Percentiles rank a stretch among this genome's conserved stretches.
phyloP scores from a whole-genome alignment of 345 rosid species.

The Cardamine occulta region DNA sequence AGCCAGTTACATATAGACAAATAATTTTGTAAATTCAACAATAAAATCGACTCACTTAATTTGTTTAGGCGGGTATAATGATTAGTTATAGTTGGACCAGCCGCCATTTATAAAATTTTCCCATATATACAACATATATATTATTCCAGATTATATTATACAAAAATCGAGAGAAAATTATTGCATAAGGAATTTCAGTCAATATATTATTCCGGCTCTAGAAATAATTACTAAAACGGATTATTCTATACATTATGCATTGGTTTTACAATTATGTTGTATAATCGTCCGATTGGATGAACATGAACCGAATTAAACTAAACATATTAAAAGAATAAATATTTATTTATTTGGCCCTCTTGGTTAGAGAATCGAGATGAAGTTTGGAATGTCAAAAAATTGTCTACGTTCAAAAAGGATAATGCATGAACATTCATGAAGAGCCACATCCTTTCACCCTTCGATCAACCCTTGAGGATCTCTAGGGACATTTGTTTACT shows the following conservation, averaged over 20 bases:
- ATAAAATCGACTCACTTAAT: too few relatives aligned
- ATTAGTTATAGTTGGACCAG: slow-evolving; percentile 23
- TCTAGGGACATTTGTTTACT: slow-evolving; percentile 35
- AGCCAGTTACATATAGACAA: too few relatives aligned
- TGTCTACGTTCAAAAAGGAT: slow-evolving; percentile 26
- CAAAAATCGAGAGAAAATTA: background rate
- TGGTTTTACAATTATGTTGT: background rate
- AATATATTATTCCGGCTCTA: slow-evolving; percentile 13
- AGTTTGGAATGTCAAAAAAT: slow-evolving; percentile 25
- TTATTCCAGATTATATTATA: background rate
- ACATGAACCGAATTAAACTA: slow-evolving; percentile 35
- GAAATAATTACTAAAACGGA: slow-evolving; percentile 27
- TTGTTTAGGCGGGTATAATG: background rate
- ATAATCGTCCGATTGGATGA: slow-evolving; percentile 26
- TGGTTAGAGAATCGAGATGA: slow-evolving; percentile 32
- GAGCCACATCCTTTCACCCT: slow-evolving; percentile 34
- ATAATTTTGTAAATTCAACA: too few relatives aligned
- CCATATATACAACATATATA: background rate
- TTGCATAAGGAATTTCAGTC: background rate
- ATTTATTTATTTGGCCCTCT: background rate
- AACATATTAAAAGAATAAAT: background rate
- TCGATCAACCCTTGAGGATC: slow-evolving; percentile 35
- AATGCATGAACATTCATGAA: slow-evolving; percentile 43
- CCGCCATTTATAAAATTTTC: slow-evolving; percentile 32
- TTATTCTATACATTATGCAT: slow-evolving; percentile 24